Evolutionary conservation across 1,139 yeast genomes (phyloP).

Genomic region (Kluyveromyces sp.): DNA sequence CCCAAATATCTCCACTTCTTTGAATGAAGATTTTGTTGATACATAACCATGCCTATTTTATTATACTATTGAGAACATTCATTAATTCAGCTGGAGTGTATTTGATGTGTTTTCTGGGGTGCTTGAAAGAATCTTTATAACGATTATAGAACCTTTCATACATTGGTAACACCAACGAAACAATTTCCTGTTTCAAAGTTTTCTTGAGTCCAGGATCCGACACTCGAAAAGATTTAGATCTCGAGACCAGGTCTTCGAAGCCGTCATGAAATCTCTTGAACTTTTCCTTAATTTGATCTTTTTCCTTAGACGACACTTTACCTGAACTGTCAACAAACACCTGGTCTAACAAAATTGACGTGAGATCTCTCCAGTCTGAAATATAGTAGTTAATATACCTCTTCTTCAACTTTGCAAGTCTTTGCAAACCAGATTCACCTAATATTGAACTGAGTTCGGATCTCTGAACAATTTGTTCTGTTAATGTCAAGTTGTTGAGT

Average conservation of each 20-base stretch:
- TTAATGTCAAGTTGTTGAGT: conserved; percentile 62
- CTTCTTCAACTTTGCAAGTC: conserved; percentile 65
- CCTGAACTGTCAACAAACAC: conserved; percentile 46
- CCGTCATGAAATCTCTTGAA: conserved; percentile 76
- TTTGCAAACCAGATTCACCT: conserved; percentile 52
- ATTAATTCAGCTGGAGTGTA: conserved; percentile 33
- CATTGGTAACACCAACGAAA: conserved; percentile 65
- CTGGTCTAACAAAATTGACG: conserved; percentile 69
- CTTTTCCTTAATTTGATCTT: conserved; percentile 78
- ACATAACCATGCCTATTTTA: conserved; percentile 26
- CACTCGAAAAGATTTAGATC: conserved; percentile 57
- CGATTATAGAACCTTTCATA: conserved; percentile 66
- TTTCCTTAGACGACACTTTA: conserved; percentile 56
- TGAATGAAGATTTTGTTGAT: conserved; percentile 3
- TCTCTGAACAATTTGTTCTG: conserved; percentile 67
- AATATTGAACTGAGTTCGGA: conserved; percentile 50
- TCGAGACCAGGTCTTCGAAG: conserved; percentile 64
- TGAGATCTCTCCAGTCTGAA: conserved; percentile 78
- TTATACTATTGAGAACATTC: conserved; percentile 25
- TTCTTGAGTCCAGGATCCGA: conserved; percentile 60
- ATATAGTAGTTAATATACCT: conserved; percentile 69
- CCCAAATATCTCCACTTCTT: conserved; percentile 6
- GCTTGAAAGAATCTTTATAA: conserved; percentile 30
- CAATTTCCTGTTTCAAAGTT: conserved; percentile 26
- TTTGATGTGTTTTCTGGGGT: conserved; percentile 37